Conservation (phyloP, 441 rosid genomes). For the Euphorbia celastroides region DNA sequence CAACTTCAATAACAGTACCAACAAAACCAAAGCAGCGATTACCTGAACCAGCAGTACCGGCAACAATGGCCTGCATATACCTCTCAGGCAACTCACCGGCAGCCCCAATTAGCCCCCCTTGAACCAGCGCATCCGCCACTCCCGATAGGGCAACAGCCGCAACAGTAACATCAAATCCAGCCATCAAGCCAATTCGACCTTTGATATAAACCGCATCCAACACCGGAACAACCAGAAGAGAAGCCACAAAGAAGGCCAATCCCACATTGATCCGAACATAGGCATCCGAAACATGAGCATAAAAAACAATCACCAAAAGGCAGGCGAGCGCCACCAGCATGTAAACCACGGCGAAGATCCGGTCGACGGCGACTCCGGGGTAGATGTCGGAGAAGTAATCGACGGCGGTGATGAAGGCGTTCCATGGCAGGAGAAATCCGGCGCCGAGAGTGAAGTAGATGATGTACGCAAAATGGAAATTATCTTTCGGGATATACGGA, state of each 20-base stretch:
- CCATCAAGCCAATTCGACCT: slow-evolving; percentile 69
- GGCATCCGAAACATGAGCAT: slow-evolving; percentile 62
- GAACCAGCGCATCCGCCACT: slow-evolving; percentile 74
- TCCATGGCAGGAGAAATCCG: slow-evolving; percentile 92
- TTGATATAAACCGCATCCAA: slow-evolving; percentile 63
- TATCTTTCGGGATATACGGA: slow-evolving; percentile 44
- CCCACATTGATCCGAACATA: slow-evolving; percentile 72
- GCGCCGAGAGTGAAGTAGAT: slow-evolving; percentile 76
- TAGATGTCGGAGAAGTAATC: slow-evolving; percentile 89
- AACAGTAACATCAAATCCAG: slow-evolving; percentile 58
- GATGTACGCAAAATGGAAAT: slow-evolving; percentile 64
- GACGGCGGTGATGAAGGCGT: slow-evolving; percentile 91
- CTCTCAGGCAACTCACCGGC: slow-evolving; percentile 90
- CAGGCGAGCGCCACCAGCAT: slow-evolving; percentile 48
- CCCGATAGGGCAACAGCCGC: slow-evolving; percentile 52
- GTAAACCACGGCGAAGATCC: slow-evolving; percentile 68
- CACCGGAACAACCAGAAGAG: slow-evolving; percentile 62
- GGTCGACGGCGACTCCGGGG: slow-evolving; percentile 78
- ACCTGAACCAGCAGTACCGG: slow-evolving; percentile 97
- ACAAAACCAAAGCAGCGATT: neutral
- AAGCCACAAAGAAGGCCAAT: slow-evolving; percentile 42
- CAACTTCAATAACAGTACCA: neutral
- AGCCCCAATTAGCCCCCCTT: slow-evolving; percentile 77
- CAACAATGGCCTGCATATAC: slow-evolving; percentile 85
- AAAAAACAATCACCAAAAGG: slow-evolving; percentile 49